These are phyloP conservation scores for Phlebiopsis flavidoalba DNA, from an alignment of 768 basidiomycete species.

Conservation along the genomic window DNA sequence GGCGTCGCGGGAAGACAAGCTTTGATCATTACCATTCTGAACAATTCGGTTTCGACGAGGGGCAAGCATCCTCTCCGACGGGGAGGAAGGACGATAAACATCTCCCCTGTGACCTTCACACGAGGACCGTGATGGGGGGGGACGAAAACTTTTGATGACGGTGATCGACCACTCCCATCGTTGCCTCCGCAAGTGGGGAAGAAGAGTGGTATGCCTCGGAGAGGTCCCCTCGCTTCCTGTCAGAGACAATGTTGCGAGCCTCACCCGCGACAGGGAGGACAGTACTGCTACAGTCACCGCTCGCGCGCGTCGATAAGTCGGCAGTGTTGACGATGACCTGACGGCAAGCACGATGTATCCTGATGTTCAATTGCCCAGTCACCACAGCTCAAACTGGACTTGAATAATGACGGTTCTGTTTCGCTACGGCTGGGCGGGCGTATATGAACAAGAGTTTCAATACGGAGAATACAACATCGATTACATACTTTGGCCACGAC, in stretches of 20 bases:
- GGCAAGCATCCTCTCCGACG: conserved; percentile 23
- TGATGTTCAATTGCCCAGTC: conserved; percentile 41
- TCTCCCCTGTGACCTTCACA: conserved; percentile 12
- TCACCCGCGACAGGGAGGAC: conserved; percentile 45
- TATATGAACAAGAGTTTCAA: conserved; percentile 8
- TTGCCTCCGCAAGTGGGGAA: conserved; percentile 16
- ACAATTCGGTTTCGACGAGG: conserved; percentile 17
- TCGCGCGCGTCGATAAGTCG: conserved; percentile 51
- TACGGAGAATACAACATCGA: conserved; percentile 42
- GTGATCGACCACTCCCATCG: conserved; percentile 3
- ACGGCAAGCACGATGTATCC: conserved; percentile 10
- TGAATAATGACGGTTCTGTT: neutral
- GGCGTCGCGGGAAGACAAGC: conserved; percentile 36
- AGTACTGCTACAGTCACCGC: conserved; percentile 47
- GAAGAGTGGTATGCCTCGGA: conserved; percentile 58
- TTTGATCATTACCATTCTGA: conserved; percentile 11
- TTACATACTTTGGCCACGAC: conserved; percentile 33
- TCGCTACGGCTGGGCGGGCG: conserved; percentile 15
- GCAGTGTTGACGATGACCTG: conserved; percentile 51
- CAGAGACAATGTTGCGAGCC: conserved; percentile 9
- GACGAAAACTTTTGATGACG: conserved; percentile 11
- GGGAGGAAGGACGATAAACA: conserved; percentile 3
- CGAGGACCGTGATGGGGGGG: conserved; percentile 15
- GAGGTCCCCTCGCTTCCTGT: conserved; percentile 36
- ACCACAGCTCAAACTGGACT: conserved; percentile 22